Evolutionary conservation across 2,329 filamentous ascomycete genomes (phyloP), one percentile per base, ranked within the genome.

Genomic region (Metarhizium robertsii): DNA sequence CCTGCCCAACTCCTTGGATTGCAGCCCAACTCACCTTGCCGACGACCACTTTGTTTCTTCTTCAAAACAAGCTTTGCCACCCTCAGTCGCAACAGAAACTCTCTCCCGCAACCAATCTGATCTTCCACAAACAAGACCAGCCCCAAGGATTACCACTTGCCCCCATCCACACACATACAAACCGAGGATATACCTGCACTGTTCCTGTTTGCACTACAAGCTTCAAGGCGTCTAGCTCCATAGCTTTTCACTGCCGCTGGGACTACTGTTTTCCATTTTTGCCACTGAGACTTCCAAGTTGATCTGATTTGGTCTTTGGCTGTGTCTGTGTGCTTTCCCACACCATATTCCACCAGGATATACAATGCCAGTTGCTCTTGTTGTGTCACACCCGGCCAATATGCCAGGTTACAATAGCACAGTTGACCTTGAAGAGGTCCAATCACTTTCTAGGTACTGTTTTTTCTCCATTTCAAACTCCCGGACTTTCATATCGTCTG

Each of bases 391-490:
- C 66, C 70, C 69, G 73, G 74, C 67, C 63, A 66, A 73, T 65
- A 81, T 82, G 79, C 73, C 79, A 67, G 74, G 74, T 71, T 80
- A 74, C 74, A 79, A 73, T 65, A 73, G 64, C 58, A 63, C 75
- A 65, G 67, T 76, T 71, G 78, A 81, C 67, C 75, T 81, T 72
- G 78, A 81, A 69, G 79, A 83, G 71, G 78, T 80, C 71, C 75
- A 80, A 67, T 79, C 78, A 66, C 76, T 81, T 67, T 75, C 78
- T 74, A 84, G 80, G 80, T 84, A 84, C 73, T 80, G 77, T 75
- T 76, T 76, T 76, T 74, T 69, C 69, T 75, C 73, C 69, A 62
- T 65, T 69, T 57, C 48, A 67, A 62, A 64, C 69, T 69, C 73
- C 71, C 71, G 75, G 73, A 70, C 66, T 67, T 63, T 73, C 65